Evolutionary conservation across 148 eudicot genomes (phyloP).

Genomic region (Euryodendron excelsum): DNA sequence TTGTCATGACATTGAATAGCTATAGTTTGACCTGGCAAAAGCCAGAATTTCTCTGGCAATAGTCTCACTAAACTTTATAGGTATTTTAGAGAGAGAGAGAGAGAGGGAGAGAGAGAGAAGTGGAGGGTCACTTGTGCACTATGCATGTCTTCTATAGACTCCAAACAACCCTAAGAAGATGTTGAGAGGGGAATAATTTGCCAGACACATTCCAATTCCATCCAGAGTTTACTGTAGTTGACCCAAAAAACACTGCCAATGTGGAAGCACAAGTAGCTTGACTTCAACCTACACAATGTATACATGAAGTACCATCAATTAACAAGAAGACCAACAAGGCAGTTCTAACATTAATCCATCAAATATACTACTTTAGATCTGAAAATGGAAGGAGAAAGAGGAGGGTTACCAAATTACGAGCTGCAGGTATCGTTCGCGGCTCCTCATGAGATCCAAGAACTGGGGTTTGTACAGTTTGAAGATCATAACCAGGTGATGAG

Average conservation of each 20-base stretch:
- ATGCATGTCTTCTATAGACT: background rate
- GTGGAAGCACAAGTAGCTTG: background rate
- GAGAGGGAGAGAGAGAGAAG: background rate
- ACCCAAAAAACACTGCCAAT: background rate
- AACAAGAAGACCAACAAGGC: background rate
- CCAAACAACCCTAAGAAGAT: conserved; percentile 4
- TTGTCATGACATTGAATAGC: too few relatives aligned
- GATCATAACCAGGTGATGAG: conserved; percentile 38
- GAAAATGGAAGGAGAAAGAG: conserved; percentile 38
- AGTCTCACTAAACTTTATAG: too few relatives aligned
- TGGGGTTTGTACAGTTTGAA: conserved; percentile 41
- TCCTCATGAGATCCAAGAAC: conserved; percentile 26
- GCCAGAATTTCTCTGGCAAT: too few relatives aligned
- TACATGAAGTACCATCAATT: background rate
- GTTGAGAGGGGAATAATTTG: background rate
- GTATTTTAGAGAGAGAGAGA: too few relatives aligned
- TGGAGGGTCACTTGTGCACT: background rate
- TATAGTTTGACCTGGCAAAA: too few relatives aligned
- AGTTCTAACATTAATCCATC: background rate
- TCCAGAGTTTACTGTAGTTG: background rate
- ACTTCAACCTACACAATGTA: background rate
- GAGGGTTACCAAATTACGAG: conserved; percentile 21
- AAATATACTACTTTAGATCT: background rate
- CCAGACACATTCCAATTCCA: background rate
- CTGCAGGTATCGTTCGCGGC: conserved; percentile 19